These are phyloP conservation scores for Eragrostis nindensis DNA, from an alignment of 176 grass and related monocot species.

Conservation along the genomic window DNA sequence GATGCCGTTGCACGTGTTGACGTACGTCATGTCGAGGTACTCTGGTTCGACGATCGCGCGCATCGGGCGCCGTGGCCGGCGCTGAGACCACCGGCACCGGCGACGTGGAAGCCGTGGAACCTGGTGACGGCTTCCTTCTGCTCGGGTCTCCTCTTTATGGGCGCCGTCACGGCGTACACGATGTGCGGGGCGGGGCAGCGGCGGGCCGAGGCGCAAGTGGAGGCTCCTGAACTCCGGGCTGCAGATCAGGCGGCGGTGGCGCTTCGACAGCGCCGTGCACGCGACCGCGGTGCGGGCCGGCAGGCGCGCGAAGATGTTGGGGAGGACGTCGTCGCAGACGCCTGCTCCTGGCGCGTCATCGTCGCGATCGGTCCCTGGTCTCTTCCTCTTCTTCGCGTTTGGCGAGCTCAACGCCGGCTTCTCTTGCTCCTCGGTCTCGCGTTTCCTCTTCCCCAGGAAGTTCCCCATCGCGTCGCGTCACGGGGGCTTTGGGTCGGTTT, in stretches of 20 bases:
- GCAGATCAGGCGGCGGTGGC: background rate
- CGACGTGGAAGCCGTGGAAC: conserved; percentile 10
- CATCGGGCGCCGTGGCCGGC: background rate
- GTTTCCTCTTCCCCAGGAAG: no score
- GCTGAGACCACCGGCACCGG: background rate
- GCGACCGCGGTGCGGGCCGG: background rate
- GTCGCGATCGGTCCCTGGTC: background rate
- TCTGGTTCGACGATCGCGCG: background rate
- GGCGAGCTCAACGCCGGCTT: conserved; percentile 50
- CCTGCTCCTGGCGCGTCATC: background rate
- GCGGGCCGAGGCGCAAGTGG: background rate
- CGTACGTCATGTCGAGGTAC: background rate
- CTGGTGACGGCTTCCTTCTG: background rate
- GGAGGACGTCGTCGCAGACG: background rate
- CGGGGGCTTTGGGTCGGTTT: no score
- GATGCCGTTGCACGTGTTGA: conserved; percentile 21
- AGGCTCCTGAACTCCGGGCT: background rate
- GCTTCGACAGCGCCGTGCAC: background rate
- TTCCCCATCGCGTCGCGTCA: no score
- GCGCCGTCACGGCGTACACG: background rate
- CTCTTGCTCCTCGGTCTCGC: background rate
- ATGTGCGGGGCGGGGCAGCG: background rate
- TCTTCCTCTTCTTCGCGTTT: background rate
- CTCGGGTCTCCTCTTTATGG: background rate
- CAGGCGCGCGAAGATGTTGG: conserved; percentile 9